phyloP scores from a whole-genome alignment of 306 rosid species.

The Neltuma alba region DNA sequence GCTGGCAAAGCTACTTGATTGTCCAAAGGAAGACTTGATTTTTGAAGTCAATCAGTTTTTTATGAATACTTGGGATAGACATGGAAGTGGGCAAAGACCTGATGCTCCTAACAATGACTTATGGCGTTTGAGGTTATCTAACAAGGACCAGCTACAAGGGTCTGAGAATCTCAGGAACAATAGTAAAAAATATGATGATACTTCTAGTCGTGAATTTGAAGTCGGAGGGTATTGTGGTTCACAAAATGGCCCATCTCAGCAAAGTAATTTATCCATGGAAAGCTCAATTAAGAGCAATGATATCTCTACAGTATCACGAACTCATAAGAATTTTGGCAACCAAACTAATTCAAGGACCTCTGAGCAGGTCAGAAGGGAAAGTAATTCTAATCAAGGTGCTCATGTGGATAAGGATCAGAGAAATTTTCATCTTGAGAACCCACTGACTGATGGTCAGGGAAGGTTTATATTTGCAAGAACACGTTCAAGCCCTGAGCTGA shows the following conservation, averaged over 20 bases:
- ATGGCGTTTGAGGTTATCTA: slow-evolving; percentile 53
- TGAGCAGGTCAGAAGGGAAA: slow-evolving; percentile 62
- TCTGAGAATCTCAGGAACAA: slow-evolving; percentile 58
- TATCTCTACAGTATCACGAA: slow-evolving; percentile 47
- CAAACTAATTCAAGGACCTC: slow-evolving; percentile 51
- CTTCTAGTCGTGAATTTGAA: slow-evolving; percentile 52
- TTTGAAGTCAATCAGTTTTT: slow-evolving; percentile 92
- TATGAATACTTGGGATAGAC: slow-evolving; percentile 95
- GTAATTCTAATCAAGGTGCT: slow-evolving; percentile 48
- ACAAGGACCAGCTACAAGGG: slow-evolving; percentile 51
- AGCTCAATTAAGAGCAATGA: slow-evolving; percentile 49
- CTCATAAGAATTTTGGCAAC: slow-evolving; percentile 59
- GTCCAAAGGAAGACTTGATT: slow-evolving; percentile 74
- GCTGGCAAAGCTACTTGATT: slow-evolving; percentile 86
- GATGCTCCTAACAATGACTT: slow-evolving; percentile 82
- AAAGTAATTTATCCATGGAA: slow-evolving; percentile 53
- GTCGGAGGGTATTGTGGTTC: slow-evolving; percentile 49
- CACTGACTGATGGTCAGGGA: slow-evolving; percentile 63
- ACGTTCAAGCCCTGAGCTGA: slow-evolving; percentile 95
- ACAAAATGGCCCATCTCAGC: slow-evolving; percentile 53
- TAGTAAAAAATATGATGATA: slow-evolving; percentile 49
- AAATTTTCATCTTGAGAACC: slow-evolving; percentile 52
- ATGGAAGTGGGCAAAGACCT: slow-evolving; percentile 96
- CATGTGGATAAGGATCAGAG: slow-evolving; percentile 56
- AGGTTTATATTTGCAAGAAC: slow-evolving; percentile 89